These are phyloP conservation scores for Conticribra weissflogii DNA, from an alignment of 108 stramenopile genomes.

Conservation along the genomic window DNA sequence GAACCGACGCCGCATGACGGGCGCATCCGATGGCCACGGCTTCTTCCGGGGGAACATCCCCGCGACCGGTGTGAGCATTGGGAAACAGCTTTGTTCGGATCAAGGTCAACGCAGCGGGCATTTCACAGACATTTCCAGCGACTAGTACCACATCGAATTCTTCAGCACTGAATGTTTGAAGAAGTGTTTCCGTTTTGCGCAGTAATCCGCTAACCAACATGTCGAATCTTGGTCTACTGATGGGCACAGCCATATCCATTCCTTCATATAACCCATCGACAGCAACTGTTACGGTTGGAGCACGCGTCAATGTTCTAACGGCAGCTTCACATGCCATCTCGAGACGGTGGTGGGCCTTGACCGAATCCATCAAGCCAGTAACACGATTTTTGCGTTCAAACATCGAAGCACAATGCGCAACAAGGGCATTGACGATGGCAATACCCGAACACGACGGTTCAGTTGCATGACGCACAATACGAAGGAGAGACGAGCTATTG, in stretches of 20 bases:
- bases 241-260: slow-evolving; percentile 74
- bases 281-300: slow-evolving; percentile 61
- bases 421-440: slow-evolving; percentile 39
- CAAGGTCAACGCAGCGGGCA: slow-evolving; percentile 52
- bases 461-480: slow-evolving; percentile 31
- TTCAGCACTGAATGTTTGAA: slow-evolving; percentile 28
- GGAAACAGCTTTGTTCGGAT: slow-evolving; percentile 62
- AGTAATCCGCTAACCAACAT: slow-evolving; percentile 62
- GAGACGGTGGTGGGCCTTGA: slow-evolving; percentile 69
- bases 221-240: slow-evolving; percentile 74
- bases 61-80: slow-evolving; percentile 43
- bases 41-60: slow-evolving; percentile 69
- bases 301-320: slow-evolving; percentile 61
- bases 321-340: slow-evolving; percentile 67
- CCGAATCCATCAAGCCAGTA: slow-evolving; percentile 63
- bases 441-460: slow-evolving; percentile 45
- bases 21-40: slow-evolving; percentile 80
- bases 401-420: slow-evolving; percentile 67
- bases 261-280: slow-evolving; percentile 82
- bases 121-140: slow-evolving; percentile 62
- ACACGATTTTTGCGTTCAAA: slow-evolving; percentile 74
- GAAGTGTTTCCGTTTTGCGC: slow-evolving; percentile 54
- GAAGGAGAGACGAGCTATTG: slow-evolving; percentile 35
- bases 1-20: slow-evolving; percentile 61
- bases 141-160: slow-evolving; percentile 64